Evolutionary conservation across 2,329 filamentous ascomycete species (phyloP).

Genomic region (Aspergillus niger): DNA sequence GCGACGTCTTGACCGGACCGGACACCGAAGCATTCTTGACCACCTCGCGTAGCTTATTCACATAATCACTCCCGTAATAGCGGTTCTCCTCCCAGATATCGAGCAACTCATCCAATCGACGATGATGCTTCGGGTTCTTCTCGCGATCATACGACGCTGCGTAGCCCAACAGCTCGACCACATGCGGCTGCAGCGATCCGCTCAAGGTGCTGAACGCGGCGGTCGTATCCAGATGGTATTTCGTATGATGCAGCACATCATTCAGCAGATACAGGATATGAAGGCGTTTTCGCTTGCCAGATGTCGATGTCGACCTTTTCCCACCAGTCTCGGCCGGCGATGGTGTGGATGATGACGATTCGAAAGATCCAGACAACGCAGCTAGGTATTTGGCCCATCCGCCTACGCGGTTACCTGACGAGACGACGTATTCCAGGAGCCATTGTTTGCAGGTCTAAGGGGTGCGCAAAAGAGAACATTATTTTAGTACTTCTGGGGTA

Average conservation of each 20-base stretch:
- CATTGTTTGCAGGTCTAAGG: constrained; percentile 82
- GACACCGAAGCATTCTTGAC: constrained; percentile 49
- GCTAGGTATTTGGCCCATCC: constrained; percentile 75
- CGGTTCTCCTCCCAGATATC: constrained; percentile 68
- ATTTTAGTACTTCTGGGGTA: constrained; percentile 40
- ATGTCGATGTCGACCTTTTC: constrained; percentile 39
- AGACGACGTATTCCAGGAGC: constrained; percentile 72
- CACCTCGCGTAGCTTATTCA: constrained; percentile 62
- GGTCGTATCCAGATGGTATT: constrained; percentile 50
- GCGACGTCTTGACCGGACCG: constrained; percentile 33
- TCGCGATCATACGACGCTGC: constrained; percentile 57
- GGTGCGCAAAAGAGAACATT: constrained; percentile 15
- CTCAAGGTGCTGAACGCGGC: constrained; percentile 55
- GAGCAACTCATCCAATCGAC: constrained; percentile 66
- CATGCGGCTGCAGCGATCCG: constrained; percentile 57
- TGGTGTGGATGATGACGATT: constrained; percentile 21
- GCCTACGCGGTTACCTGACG: constrained; percentile 65
- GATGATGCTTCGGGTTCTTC: constrained; percentile 65
- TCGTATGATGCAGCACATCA: constrained; percentile 73
- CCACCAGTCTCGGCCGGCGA: constrained; percentile 27
- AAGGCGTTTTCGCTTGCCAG: constrained; percentile 67
- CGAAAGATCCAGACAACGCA: constrained; percentile 65
- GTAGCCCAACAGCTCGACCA: constrained; percentile 64
- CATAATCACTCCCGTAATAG: constrained; percentile 60
- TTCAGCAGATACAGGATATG: constrained; percentile 77